Evolutionary conservation across 176 grass and related monocot species (phyloP).

Genomic region (Carex parvula): DNA sequence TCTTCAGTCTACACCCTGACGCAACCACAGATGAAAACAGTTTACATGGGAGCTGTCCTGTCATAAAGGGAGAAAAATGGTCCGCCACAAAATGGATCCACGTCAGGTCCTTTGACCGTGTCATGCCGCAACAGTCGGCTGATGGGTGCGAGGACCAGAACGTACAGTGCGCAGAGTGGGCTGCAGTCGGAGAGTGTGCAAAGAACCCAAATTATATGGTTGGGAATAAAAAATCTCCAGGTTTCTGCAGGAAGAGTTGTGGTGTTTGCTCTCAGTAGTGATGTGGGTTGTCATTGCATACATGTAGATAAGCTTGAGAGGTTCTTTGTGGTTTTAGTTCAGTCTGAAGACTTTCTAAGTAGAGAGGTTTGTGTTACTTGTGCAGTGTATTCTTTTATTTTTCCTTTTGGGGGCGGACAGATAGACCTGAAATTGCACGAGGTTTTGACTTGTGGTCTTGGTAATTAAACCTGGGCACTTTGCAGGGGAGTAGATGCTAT

Average conservation of each 20-base stretch:
- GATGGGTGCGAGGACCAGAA: conserved; percentile 63
- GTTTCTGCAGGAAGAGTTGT: conserved; percentile 87
- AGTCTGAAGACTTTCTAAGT: not conserved
- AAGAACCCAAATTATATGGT: conserved; percentile 94
- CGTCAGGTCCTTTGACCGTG: conserved; percentile 67
- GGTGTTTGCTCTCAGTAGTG: conserved; percentile 54
- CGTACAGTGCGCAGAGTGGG: conserved; percentile 56
- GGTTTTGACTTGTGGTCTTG: not conserved
- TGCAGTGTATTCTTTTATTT: not conserved
- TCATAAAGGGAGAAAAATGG: conserved; percentile 86
- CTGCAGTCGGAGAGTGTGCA: conserved; percentile 67
- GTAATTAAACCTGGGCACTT: not conserved
- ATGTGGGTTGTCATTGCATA: not conserved
- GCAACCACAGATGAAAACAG: conserved; percentile 65
- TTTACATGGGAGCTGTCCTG: conserved; percentile 84
- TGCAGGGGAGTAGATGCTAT: not conserved
- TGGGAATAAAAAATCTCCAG: conserved; percentile 64
- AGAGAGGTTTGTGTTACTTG: not conserved
- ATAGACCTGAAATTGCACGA: not conserved
- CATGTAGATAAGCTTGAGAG: conserved; percentile 1
- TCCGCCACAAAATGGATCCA: conserved; percentile 97
- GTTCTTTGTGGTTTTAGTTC: not conserved
- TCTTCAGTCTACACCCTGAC: conserved; percentile 79
- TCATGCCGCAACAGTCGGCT: conserved; percentile 9
- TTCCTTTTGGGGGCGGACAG: not conserved